Evolutionary conservation across 495 filamentous ascomycete species (phyloP).

Genomic region (Penicillium waksmanii): DNA sequence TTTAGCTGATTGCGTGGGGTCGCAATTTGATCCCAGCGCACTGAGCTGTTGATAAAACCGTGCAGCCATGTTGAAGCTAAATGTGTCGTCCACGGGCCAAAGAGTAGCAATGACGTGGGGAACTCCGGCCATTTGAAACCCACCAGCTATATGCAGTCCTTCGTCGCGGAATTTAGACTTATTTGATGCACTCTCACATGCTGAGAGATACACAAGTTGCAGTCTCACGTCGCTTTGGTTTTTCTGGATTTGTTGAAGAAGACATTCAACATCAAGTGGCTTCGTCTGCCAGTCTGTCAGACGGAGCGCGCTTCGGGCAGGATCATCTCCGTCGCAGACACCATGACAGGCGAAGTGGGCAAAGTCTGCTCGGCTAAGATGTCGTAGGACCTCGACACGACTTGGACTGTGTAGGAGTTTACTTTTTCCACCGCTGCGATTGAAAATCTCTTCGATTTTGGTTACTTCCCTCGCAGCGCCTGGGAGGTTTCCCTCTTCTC

Average conservation of each 20-base stretch:
- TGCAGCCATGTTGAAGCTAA: background rate
- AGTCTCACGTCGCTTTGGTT: constrained; percentile 13
- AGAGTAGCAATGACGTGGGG: constrained; percentile 22
- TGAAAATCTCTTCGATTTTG: constrained; percentile 4
- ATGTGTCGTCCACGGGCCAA: constrained; percentile 11
- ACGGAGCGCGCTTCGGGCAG: constrained; percentile 15
- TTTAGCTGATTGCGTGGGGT: constrained; percentile 6
- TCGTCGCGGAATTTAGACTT: constrained; percentile 21
- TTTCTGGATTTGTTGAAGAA: constrained; percentile 12
- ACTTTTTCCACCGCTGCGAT: background rate
- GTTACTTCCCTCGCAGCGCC: constrained; percentile 11
- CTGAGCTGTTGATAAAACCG: background rate
- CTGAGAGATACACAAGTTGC: constrained; percentile 26
- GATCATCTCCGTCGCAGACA: constrained; percentile 17
- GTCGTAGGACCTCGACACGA: background rate
- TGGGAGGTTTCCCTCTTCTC: constrained; percentile 9
- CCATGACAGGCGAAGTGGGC: constrained; percentile 25
- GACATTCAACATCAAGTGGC: constrained; percentile 15
- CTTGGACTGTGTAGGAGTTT: constrained; percentile 7
- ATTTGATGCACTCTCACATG: constrained; percentile 24
- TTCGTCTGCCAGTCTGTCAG: constrained; percentile 16
- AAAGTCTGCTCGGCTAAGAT: constrained; percentile 9
- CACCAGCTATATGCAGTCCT: constrained; percentile 24
- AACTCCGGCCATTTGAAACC: constrained; percentile 29
- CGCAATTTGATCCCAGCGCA: constrained; percentile 1